These are phyloP conservation scores for Fusarium abutilonis DNA, from an alignment of 2,329 filamentous ascomycete species.

Conservation along the genomic window DNA sequence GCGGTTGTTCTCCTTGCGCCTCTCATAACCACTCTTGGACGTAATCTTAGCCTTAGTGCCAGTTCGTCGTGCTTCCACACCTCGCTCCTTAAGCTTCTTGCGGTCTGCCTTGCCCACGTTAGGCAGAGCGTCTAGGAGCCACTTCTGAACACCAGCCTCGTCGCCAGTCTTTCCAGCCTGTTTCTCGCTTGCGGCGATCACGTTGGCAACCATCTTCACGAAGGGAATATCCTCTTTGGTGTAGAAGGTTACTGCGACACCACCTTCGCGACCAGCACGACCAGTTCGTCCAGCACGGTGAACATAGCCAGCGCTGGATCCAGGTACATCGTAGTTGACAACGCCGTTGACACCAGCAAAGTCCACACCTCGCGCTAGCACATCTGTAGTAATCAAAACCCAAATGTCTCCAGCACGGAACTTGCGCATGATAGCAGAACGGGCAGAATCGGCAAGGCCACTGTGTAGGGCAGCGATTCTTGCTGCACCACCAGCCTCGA, in stretches of 20 bases:
- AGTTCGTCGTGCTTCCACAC: constrained; percentile 75
- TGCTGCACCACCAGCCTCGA: constrained; percentile 83
- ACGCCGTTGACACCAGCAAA: constrained; percentile 96
- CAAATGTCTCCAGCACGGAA: constrained; percentile 94
- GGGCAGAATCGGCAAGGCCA: constrained; percentile 78
- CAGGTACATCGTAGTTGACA: constrained; percentile 96
- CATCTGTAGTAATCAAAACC: constrained; percentile 95
- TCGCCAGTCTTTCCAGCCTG: constrained; percentile 65
- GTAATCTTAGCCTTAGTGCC: constrained; percentile 73
- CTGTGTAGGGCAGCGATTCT: constrained; percentile 93
- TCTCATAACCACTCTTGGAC: constrained; percentile 80
- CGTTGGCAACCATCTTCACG: constrained; percentile 91
- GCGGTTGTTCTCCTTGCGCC: constrained; percentile 73
- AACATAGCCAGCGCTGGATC: constrained; percentile 88
- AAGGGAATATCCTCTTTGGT: constrained; percentile 93
- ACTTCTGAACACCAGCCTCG: constrained; percentile 75
- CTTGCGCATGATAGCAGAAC: constrained; percentile 83
- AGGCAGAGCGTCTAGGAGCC: constrained; percentile 88
- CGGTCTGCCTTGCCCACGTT: constrained; percentile 84
- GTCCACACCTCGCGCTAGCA: constrained; percentile 91
- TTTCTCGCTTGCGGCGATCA: constrained; percentile 85
- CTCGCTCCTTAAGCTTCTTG: constrained; percentile 81
- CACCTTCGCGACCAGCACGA: constrained; percentile 85
- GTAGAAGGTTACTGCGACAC: constrained; percentile 92
- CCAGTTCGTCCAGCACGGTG: constrained; percentile 94